phyloP scores from a whole-genome alignment of 176 grass and related monocot species.

The Lolium perenne region DNA sequence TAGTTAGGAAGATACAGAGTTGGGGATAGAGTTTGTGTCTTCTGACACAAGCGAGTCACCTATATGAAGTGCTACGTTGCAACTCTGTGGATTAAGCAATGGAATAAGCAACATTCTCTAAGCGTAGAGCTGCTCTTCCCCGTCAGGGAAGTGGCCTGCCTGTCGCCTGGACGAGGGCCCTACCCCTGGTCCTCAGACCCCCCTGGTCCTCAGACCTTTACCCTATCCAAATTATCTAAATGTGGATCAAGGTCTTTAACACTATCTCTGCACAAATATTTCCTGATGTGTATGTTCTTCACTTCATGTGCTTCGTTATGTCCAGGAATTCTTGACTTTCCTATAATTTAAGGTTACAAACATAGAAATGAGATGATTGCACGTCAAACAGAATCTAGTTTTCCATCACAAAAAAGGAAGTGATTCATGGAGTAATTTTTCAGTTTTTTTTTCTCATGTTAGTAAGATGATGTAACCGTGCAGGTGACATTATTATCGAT shows the following conservation, averaged over 20 bases:
- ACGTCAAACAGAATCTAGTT: not conserved
- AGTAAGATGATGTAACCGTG: not conserved
- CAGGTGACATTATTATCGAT: constrained; percentile 52
- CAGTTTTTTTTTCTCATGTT: not conserved
- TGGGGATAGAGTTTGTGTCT: not conserved
- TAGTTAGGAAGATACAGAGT: not conserved
- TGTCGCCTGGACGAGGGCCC: not conserved
- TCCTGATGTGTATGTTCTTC: too few relatives aligned
- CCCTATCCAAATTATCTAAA: not conserved
- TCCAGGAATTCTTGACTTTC: not conserved
- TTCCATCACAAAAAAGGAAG: not conserved
- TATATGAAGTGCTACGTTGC: not conserved
- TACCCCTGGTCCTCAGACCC: not conserved
- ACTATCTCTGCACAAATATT: not conserved
- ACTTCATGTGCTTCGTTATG: not conserved
- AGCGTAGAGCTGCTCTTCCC: too few relatives aligned
- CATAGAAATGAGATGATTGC: not conserved
- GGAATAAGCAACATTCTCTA: too few relatives aligned
- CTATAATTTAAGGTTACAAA: not conserved
- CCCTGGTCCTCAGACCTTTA: not conserved
- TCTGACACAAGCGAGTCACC: not conserved
- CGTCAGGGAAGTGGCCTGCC: not conserved
- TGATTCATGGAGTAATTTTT: not conserved
- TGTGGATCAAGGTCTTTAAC: not conserved
- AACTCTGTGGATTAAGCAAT: not conserved